phyloP scores from a whole-genome alignment of 805 yeast species.

The Yamadazyma laniorum region DNA sequence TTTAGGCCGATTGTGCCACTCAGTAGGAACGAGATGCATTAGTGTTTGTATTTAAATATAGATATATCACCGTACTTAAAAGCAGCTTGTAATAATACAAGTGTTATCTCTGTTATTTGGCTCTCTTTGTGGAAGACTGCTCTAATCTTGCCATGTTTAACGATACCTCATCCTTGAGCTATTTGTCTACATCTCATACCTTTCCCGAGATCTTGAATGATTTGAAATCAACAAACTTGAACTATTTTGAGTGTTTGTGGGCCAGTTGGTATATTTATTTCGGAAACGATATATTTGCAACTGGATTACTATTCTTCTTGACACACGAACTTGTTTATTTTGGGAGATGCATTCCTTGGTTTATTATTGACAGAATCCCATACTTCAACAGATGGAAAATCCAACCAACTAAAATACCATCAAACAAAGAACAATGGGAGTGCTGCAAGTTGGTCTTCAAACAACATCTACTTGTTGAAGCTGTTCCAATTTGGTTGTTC shows the following conservation, averaged over 20 bases:
- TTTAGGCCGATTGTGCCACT: slow-evolving; percentile 2
- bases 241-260: slow-evolving; percentile 68
- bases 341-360: slow-evolving; percentile 92
- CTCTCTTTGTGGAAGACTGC: no score
- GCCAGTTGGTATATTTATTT: slow-evolving; percentile 83
- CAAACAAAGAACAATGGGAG: slow-evolving; percentile 85
- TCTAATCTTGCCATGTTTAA: no score
- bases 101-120: no score
- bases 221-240: slow-evolving; percentile 9
- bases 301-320: slow-evolving; percentile 79
- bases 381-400: slow-evolving; percentile 84
- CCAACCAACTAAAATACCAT: slow-evolving; percentile 81
- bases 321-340: slow-evolving; percentile 89
- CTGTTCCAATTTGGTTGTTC: slow-evolving; percentile 95
- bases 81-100: no score
- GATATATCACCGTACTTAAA: no score
- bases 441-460: slow-evolving; percentile 81
- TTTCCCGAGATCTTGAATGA: slow-evolving; percentile 7
- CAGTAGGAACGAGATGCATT: no score
- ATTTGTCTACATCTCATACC: slow-evolving; percentile 8
- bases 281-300: slow-evolving; percentile 86
- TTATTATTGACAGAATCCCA: slow-evolving; percentile 79
- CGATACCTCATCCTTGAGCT: slow-evolving; percentile 13
- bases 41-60: no score
- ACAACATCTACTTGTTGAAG: slow-evolving; percentile 90